These are phyloP conservation scores for Mycena sanguinolenta DNA, from an alignment of 768 basidiomycete genomes.

Conservation along the genomic window DNA sequence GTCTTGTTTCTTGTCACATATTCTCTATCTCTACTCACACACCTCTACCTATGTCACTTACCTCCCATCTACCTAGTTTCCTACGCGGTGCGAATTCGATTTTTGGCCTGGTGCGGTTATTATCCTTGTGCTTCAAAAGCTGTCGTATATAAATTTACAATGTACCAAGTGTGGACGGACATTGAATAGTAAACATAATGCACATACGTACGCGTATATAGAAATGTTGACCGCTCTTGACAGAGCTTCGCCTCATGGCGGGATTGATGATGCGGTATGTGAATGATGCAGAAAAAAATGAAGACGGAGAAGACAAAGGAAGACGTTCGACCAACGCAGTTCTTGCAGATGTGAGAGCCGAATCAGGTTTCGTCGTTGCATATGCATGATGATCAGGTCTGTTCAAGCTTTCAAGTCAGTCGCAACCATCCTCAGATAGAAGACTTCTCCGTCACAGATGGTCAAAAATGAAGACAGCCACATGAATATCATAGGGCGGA, in stretches of 20 bases:
- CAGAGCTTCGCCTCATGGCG: constrained; percentile 11
- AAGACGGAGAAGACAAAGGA: too few relatives aligned
- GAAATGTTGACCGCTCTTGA: background rate
- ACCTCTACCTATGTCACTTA: constrained; percentile 2
- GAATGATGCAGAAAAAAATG: too few relatives aligned
- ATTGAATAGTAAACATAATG: constrained; percentile 21
- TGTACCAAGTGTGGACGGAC: too few relatives aligned
- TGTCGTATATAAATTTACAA: background rate
- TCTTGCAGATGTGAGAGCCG: background rate
- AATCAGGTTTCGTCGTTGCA: background rate
- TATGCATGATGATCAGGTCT: constrained; percentile 8
- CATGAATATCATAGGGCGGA: background rate
- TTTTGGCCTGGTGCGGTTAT: constrained; percentile 30
- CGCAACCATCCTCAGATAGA: too few relatives aligned
- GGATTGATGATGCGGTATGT: constrained; percentile 18
- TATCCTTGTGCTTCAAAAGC: background rate
- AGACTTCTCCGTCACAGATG: too few relatives aligned
- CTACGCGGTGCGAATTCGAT: constrained; percentile 17
- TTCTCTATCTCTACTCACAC: constrained; percentile 22
- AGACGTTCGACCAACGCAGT: background rate
- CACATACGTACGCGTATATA: constrained; percentile 9
- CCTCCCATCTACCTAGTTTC: constrained; percentile 2
- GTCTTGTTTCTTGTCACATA: constrained; percentile 23
- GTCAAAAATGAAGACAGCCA: background rate
- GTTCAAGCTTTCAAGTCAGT: background rate